Percentiles rank a stretch among this genome's conserved stretches.
phyloP scores from a whole-genome alignment of 23 red algal genomes.

The Gracilaria gracilis region DNA sequence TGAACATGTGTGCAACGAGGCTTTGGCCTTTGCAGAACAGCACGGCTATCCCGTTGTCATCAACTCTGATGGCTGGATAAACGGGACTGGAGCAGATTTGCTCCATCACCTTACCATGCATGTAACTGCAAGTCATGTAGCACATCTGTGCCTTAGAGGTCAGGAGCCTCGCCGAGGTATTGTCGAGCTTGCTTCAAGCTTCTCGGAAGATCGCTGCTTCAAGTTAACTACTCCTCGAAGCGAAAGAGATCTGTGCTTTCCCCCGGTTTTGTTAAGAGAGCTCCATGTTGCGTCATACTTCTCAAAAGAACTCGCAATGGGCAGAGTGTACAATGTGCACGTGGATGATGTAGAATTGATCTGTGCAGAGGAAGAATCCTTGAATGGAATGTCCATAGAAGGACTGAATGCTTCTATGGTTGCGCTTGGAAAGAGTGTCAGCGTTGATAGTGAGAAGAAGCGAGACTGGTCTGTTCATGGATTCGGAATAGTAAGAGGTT shows the following conservation, averaged over 20 bases:
- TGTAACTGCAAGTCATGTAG: background rate
- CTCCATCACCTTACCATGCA: conserved; percentile 1
- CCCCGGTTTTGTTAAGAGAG: conserved; percentile 17
- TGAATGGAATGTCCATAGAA: background rate
- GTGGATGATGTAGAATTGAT: background rate
- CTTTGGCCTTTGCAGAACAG: conserved; percentile 6
- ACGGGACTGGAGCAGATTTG: conserved; percentile 22
- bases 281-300: conserved; percentile 36
- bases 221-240: conserved; percentile 6
- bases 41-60: conserved; percentile 16
- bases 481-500: conserved; percentile 9
- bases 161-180: conserved; percentile 11
- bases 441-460: too few species aligned
- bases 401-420: background rate
- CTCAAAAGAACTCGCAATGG: conserved; percentile 28
- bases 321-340: conserved; percentile 19
- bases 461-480: conserved; percentile 11
- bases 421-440: conserved; percentile 9
- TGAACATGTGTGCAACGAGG: conserved; percentile 6
- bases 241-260: conserved; percentile 13
- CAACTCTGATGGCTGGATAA: conserved; percentile 46
- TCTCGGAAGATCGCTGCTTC: conserved; percentile 3
- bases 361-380: background rate
- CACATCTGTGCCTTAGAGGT: background rate
- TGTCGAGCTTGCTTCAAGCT: background rate